Percentiles rank a stretch among this genome's conserved stretches.
These are phyloP conservation scores for Botrytis galanthina DNA, from an alignment of 2,329 filamentous ascomycete genomes.

Conservation along the genomic window DNA sequence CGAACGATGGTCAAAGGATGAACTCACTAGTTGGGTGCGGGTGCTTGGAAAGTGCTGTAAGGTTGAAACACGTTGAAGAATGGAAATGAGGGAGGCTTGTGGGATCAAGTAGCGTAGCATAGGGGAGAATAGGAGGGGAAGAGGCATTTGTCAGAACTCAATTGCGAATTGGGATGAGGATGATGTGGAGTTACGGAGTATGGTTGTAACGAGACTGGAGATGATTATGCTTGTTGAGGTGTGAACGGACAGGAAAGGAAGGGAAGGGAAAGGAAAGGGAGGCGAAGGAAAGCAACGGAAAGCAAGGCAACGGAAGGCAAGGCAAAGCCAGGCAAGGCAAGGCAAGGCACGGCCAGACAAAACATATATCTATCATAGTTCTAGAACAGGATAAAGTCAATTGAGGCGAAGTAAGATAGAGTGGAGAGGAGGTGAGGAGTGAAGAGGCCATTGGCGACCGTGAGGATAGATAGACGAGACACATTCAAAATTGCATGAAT, in stretches of 20 bases:
- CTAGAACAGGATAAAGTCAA: background rate
- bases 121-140: background rate
- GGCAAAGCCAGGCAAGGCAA: background rate
- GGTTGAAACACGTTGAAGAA: conserved; percentile 14
- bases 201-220: conserved; percentile 11
- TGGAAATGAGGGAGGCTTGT: background rate
- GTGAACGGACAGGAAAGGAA: background rate
- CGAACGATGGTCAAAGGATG: conserved; percentile 10
- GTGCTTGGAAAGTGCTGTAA: conserved; percentile 1
- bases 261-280: background rate
- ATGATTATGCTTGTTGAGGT: conserved; percentile 18
- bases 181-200: conserved; percentile 18
- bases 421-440: background rate
- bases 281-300: background rate
- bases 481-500: conserved; percentile 11
- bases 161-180: background rate
- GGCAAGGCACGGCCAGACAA: background rate
- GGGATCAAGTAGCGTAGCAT: background rate
- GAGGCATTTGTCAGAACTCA: background rate
- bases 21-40: background rate
- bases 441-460: background rate
- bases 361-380: conserved; percentile 4
- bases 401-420: conserved; percentile 2
- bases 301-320: background rate
- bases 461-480: conserved; percentile 2